These are phyloP conservation scores for Oryza australiensis DNA, from an alignment of 176 grass and related monocot genomes.

Conservation along the genomic window DNA sequence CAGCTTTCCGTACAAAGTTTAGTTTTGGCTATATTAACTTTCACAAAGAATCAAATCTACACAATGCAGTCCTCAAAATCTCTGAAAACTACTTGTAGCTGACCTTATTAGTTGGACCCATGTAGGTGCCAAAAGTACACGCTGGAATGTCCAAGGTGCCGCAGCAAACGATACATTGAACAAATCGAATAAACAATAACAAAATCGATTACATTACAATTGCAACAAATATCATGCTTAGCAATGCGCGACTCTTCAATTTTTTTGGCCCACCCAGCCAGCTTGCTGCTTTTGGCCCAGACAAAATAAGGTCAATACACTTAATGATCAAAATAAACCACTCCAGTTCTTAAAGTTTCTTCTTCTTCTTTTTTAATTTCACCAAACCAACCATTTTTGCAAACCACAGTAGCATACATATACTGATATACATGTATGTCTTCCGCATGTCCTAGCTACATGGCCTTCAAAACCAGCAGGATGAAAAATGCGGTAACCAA, in stretches of 20 bases:
- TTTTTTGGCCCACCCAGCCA: too few species aligned
- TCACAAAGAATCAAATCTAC: slow-evolving; percentile 48
- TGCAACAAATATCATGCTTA: slow-evolving; percentile 34
- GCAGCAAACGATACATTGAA: slow-evolving; percentile 4
- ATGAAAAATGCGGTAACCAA: not conserved
- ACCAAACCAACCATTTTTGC: too few species aligned
- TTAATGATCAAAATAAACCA: too few species aligned
- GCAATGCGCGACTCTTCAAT: not conserved
- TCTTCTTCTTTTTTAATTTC: too few species aligned
- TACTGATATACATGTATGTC: not conserved
- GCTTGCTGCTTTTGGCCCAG: too few species aligned
- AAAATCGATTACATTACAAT: slow-evolving; percentile 14
- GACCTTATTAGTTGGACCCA: slow-evolving; percentile 44
- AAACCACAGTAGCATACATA: not conserved
- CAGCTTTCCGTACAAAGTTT: slow-evolving; percentile 9
- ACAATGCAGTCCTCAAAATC: slow-evolving; percentile 28
- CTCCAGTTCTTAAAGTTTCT: too few species aligned
- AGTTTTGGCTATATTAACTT: slow-evolving; percentile 34
- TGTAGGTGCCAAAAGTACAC: slow-evolving; percentile 37
- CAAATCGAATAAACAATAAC: slow-evolving; percentile 12
- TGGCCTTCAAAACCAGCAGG: not conserved
- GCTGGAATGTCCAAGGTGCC: slow-evolving; percentile 40
- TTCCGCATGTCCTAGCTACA: not conserved
- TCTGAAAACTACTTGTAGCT: slow-evolving; percentile 43
- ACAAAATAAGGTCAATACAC: too few species aligned